These are phyloP conservation scores for Crithidia bombi DNA, from an alignment of 208 protist species.

Conservation along the genomic window DNA sequence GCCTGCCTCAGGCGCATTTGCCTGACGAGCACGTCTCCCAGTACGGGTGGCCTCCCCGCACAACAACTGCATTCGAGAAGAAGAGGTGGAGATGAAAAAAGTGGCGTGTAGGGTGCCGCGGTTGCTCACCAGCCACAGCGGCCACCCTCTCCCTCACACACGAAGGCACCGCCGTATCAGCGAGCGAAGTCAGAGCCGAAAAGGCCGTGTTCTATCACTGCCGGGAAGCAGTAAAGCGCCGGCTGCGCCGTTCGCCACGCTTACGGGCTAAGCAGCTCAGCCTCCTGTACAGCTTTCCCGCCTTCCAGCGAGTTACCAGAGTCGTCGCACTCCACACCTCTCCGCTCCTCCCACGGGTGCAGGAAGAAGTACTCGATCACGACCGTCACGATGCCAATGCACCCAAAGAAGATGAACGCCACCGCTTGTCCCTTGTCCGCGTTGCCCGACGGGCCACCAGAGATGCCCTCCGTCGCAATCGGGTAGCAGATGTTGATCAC, in stretches of 20 bases:
- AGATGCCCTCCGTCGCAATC: constrained; percentile 61
- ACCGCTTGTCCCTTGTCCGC: constrained; percentile 68
- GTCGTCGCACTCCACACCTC: background rate
- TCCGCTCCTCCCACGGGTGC: constrained; percentile 29
- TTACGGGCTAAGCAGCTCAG: background rate
- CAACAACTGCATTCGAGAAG: too few species aligned
- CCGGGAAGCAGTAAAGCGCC: background rate
- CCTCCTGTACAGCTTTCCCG: background rate
- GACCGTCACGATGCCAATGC: constrained; percentile 47
- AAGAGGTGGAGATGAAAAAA: too few species aligned
- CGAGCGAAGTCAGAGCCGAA: too few species aligned
- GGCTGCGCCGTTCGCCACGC: background rate
- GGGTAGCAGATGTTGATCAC: constrained; percentile 71
- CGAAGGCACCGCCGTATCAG: too few species aligned
- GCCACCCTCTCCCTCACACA: too few species aligned
- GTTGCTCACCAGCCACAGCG: too few species aligned
- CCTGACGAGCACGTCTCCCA: too few species aligned
- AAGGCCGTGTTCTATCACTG: too few species aligned
- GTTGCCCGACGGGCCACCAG: constrained; percentile 59
- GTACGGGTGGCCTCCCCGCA: too few species aligned
- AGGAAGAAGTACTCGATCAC: constrained; percentile 61
- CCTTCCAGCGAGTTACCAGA: background rate
- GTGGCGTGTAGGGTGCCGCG: too few species aligned
- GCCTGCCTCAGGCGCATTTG: background rate
- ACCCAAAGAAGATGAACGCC: constrained; percentile 70